Base-by-base conservation (phyloP, 768 basidiomycete genomes). In the Chalciporus pseudorubinellus region DNA sequence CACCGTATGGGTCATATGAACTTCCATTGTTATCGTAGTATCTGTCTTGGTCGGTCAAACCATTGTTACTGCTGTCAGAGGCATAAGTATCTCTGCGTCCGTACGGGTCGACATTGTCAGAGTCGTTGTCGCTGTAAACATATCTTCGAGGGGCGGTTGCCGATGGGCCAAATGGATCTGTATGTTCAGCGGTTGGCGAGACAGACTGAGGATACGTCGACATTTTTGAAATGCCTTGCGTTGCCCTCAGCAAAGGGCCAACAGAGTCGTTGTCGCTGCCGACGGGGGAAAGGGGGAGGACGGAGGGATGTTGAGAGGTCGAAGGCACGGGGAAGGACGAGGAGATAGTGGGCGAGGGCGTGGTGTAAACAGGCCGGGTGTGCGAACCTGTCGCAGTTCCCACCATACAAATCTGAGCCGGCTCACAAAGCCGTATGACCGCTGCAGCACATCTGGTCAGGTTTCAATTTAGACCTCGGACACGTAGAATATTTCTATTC, bases 81-180 rank as follows among this genome's bases (percentile, higher is more conserved):
- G 74, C 76, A 63, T 77, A 83, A 22, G 84, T 86, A 66, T 88
- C 85, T 59, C 85, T 78, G 52, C 79, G 80, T 36, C 77, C 76
- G 56, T 74, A 81, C n/a, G 71, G 55, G 59, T 88, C 87, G 56
- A 78, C 73, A 57, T 84, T 74, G 67, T 88, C 87, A 31, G 84
- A 84, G 61, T 89, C 87, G 64, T 82, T 83, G 76, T 91, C 89
- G 71, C 83, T 87, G 70, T 83, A 85, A 39, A 78, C 18, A 73
- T 71, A 77, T 53, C 74, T 74, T 56, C 63, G 69, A 58, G 62
- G 64, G 31, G 63, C 65, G 57, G 63, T 70, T 61, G 59, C 70
- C 52, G 64, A 70, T 56, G 72, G 65, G 44, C 72, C 75, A 70
- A 87, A 89, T 52, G 86, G 87, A 70, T 89, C 87, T 59, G 75